phyloP scores from a whole-genome alignment of 345 rosid species.

The Gossypium anomalum region DNA sequence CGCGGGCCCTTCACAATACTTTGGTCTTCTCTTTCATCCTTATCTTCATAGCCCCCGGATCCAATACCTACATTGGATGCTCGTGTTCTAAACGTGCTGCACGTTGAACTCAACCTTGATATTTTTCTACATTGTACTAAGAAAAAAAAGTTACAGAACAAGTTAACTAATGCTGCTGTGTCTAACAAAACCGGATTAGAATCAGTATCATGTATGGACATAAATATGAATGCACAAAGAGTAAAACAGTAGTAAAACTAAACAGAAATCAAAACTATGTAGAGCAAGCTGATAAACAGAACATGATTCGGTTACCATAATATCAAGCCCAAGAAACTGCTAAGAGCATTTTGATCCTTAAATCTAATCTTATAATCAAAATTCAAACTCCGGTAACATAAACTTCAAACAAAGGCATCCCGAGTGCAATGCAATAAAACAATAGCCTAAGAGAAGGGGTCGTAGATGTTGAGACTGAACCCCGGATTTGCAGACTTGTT shows the following conservation, averaged over 20 bases:
- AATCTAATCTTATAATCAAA: background rate
- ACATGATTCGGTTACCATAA: background rate
- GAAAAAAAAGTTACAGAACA: conserved; percentile 22
- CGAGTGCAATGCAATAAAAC: background rate
- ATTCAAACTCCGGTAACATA: background rate
- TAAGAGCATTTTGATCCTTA: background rate
- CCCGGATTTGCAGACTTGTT: background rate
- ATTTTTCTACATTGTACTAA: conserved; percentile 66
- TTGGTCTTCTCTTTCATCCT: conserved; percentile 48
- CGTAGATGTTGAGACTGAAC: background rate
- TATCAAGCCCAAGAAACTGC: background rate
- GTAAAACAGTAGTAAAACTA: background rate
- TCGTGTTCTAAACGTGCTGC: conserved; percentile 40
- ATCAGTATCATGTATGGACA: background rate
- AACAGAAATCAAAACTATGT: background rate
- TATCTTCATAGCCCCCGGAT: conserved; percentile 54
- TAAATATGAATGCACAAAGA: background rate
- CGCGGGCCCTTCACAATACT: conserved; percentile 34
- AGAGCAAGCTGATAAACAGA: background rate
- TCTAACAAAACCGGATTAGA: background rate
- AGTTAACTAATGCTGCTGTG: background rate
- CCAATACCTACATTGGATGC: conserved; percentile 70
- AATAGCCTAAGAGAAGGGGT: background rate
- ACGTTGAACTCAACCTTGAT: conserved; percentile 30
- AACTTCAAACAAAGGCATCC: background rate